Evolutionary conservation across 2,329 filamentous ascomycete genomes (phyloP).

Genomic region (Aureobasidium leucospermi): DNA sequence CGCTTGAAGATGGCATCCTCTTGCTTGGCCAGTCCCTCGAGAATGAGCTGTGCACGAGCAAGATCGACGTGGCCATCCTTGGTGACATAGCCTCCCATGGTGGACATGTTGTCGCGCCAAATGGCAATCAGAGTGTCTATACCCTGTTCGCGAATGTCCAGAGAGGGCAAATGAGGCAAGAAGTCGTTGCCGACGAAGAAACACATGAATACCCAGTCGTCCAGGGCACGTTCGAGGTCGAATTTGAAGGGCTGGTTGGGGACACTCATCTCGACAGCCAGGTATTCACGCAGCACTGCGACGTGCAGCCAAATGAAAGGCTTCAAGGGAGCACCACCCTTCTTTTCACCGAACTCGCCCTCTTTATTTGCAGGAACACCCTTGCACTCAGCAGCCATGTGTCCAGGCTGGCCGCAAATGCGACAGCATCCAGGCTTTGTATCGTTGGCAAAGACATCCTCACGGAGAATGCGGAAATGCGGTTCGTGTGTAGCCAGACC

Average conservation of each 20-base stretch:
- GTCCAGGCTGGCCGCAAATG: constrained; percentile 85
- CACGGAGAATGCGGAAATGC: constrained; percentile 89
- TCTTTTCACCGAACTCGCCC: constrained; percentile 69
- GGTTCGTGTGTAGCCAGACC: constrained; percentile 95
- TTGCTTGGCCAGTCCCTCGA: constrained; percentile 81
- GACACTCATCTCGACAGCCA: constrained; percentile 81
- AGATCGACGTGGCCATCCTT: constrained; percentile 91
- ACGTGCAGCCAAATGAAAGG: constrained; percentile 99
- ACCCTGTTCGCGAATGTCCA: constrained; percentile 94
- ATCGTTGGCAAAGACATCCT: constrained; percentile 93
- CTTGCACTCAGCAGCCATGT: constrained; percentile 78
- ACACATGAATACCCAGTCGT: constrained; percentile 99
- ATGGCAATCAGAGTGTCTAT: constrained; percentile 96
- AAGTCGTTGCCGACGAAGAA: constrained; percentile 99
- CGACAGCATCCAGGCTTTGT: constrained; percentile 74
- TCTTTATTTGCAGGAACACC: constrained; percentile 71
- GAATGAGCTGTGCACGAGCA: constrained; percentile 75
- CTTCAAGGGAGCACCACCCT: constrained; percentile 62
- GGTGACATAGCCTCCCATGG: constrained; percentile 93
- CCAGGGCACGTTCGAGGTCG: constrained; percentile 86
- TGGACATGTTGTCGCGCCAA: constrained; percentile 85
- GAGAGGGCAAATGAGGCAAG: constrained; percentile 88
- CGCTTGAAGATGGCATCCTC: constrained; percentile 90
- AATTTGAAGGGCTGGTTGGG: constrained; percentile 79
- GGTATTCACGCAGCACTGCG: constrained; percentile 81